Evolutionary conservation across 305 asterid genomes (phyloP).

Genomic region (Fraxinus angustifolia): DNA sequence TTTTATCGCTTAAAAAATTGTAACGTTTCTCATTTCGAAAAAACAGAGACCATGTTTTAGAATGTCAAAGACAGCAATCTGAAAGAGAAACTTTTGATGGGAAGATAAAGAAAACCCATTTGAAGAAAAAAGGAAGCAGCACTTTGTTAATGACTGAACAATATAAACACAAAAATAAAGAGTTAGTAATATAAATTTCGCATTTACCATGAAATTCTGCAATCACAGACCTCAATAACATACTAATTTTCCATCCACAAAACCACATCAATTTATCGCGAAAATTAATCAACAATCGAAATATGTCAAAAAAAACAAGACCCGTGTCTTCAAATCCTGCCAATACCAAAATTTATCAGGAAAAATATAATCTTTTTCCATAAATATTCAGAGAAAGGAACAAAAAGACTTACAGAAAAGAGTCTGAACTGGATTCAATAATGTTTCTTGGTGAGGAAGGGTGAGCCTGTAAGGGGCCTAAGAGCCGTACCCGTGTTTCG

Average conservation of each 20-base stretch:
- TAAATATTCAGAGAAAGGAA: neutral
- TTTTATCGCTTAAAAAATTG: neutral
- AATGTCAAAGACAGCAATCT: neutral
- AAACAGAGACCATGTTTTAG: neutral
- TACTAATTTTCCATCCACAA: neutral
- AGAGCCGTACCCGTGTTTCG: neutral
- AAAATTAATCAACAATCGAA: neutral
- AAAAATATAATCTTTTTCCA: neutral
- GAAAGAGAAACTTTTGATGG: neutral
- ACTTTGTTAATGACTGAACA: neutral
- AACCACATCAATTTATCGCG: neutral
- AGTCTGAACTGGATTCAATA: neutral
- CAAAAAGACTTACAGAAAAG: neutral
- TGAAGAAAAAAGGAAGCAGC: neutral
- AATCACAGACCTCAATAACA: neutral
- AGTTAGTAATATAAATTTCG: neutral
- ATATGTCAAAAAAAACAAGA: neutral
- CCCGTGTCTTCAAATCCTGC: neutral
- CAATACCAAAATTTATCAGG: neutral
- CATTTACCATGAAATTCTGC: neutral
- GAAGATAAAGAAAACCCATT: neutral
- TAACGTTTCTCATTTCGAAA: neutral
- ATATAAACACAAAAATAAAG: neutral
- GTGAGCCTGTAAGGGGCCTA: neutral
- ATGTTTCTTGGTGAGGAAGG: neutral